Percentiles rank a stretch among this genome's conserved stretches.
phyloP scores from a whole-genome alignment of 2,329 filamentous ascomycete genomes.

The Nothomitra cinnamomea region DNA sequence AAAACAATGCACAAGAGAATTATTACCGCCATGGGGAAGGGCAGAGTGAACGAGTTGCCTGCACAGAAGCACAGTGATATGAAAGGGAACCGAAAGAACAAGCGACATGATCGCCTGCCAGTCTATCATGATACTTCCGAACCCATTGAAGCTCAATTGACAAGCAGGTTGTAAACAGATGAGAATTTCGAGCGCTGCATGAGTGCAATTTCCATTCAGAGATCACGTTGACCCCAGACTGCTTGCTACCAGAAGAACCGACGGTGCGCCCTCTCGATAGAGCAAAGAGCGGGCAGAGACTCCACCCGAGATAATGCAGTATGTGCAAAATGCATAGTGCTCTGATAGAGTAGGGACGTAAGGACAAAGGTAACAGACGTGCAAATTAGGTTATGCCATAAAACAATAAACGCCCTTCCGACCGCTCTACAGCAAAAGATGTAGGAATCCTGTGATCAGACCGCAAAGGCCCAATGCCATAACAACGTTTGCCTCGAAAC shows the following conservation, averaged over 20 bases:
- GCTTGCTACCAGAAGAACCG: not conserved
- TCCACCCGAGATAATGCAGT: not conserved
- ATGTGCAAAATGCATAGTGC: not conserved
- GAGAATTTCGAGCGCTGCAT: not conserved
- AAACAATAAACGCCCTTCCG: not conserved
- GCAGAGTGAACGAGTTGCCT: slow-evolving; percentile 1
- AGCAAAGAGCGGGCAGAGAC: not conserved
- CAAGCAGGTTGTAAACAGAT: not conserved
- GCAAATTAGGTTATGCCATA: not conserved
- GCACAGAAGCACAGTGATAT: not conserved
- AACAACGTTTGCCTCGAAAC: slow-evolving; percentile 21
- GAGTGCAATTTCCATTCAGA: not conserved
- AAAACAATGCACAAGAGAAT: slow-evolving; percentile 3
- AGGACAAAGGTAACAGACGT: not conserved
- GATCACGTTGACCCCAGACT: not conserved
- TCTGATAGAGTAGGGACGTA: not conserved
- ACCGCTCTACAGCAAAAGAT: slow-evolving; percentile 21
- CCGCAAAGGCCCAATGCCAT: slow-evolving; percentile 25
- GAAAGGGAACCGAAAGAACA: slow-evolving; percentile 1
- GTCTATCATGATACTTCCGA: not conserved
- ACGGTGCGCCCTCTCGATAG: not conserved
- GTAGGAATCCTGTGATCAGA: slow-evolving; percentile 26
- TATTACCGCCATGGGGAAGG: not conserved
- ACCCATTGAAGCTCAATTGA: slow-evolving; percentile 1
- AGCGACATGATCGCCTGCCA: not conserved